A percentile compares a stretch with the other conserved stretches of the same genome.
These are phyloP conservation scores for Peltaster fructicola DNA, from an alignment of 2,329 filamentous ascomycete genomes.

Conservation along the genomic window DNA sequence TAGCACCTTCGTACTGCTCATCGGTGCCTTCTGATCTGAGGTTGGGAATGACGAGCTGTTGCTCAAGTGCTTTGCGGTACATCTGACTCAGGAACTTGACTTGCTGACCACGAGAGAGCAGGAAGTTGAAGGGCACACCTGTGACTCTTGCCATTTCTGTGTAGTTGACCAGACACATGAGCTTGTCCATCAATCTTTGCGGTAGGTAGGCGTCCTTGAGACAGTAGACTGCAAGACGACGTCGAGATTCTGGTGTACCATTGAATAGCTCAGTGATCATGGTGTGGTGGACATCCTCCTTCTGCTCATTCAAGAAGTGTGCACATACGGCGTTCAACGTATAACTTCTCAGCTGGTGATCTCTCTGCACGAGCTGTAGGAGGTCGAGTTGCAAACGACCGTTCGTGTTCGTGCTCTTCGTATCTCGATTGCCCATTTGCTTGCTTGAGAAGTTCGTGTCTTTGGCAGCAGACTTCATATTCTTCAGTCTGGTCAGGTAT, in stretches of 20 bases:
- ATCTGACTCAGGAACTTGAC: constrained; percentile 96
- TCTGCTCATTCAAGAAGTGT: constrained; percentile 90
- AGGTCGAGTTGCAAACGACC: constrained; percentile 85
- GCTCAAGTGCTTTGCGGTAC: constrained; percentile 84
- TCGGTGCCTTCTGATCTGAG: constrained; percentile 50
- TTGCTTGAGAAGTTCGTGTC: constrained; percentile 88
- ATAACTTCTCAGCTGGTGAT: constrained; percentile 90
- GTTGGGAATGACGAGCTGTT: constrained; percentile 89
- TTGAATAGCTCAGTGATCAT: constrained; percentile 99
- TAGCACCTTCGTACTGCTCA: constrained; percentile 93
- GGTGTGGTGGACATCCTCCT: constrained; percentile 95
- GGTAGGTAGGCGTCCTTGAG: constrained; percentile 94
- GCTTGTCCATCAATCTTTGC: constrained; percentile 86
- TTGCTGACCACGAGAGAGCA: constrained; percentile 84
- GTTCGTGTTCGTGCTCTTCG: constrained; percentile 85
- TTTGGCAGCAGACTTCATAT: constrained; percentile 51
- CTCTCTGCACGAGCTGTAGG: constrained; percentile 84
- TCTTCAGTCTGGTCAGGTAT: constrained; percentile 68
- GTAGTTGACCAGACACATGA: constrained; percentile 97
- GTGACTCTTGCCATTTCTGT: constrained; percentile 99
- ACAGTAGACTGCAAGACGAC: constrained; percentile 86
- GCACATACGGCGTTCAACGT: constrained; percentile 92
- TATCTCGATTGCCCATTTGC: constrained; percentile 93
- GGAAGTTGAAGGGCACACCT: constrained; percentile 89
- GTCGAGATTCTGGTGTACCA: constrained; percentile 78